Conservation (phyloP, 2,329 filamentous ascomycete species). For the Cercospora sesami region DNA sequence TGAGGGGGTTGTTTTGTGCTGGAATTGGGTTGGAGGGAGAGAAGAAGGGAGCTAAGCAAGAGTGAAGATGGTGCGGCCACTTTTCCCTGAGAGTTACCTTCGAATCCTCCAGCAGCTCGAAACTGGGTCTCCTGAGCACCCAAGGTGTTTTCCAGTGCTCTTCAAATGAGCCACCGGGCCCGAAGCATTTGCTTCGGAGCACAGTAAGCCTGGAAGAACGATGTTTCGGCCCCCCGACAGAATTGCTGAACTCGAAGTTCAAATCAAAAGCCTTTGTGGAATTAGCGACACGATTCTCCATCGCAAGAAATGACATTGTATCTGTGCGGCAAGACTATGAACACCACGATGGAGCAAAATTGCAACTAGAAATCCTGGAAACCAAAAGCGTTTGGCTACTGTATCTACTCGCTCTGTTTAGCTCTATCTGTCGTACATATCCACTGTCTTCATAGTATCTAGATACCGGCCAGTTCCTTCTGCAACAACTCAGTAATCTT, state of each 20-base stretch:
- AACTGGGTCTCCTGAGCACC: background rate
- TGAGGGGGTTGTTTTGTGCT: conserved; percentile 20
- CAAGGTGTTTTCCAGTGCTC: background rate
- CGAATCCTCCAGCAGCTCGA: background rate
- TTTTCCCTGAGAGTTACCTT: no score
- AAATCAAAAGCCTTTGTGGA: no score
- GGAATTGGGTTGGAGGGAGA: conserved; percentile 12
- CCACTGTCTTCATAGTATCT: background rate
- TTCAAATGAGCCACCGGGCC: background rate
- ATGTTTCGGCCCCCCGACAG: background rate
- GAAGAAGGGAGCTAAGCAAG: background rate
- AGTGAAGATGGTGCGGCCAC: background rate
- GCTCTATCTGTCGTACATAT: background rate
- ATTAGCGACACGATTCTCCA: no score
- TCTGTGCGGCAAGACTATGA: background rate
- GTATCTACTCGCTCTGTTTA: background rate
- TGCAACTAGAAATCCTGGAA: background rate
- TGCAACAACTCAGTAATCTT: background rate
- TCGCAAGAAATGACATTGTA: no score
- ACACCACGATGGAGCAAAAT: background rate
- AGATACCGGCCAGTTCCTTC: background rate
- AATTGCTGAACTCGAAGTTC: background rate
- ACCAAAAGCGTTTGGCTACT: no score
- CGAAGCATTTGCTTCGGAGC: background rate
- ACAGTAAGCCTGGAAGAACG: background rate